Evolutionary conservation across 2,329 filamentous ascomycete species (phyloP), one percentile per base, ranked within the genome.

Genomic region (Epichloe typhina): DNA sequence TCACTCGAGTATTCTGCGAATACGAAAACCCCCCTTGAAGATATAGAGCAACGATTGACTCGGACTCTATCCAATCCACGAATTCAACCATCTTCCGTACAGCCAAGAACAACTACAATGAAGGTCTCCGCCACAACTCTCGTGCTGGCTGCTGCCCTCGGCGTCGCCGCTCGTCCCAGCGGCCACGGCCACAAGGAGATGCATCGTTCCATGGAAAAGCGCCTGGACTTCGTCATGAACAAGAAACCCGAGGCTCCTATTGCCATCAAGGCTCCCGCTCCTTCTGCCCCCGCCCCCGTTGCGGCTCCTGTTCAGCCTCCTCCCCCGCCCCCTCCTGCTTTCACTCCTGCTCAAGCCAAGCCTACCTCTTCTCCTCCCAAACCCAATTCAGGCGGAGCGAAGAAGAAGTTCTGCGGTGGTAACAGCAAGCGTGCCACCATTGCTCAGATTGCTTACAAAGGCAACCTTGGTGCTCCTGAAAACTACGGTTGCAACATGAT

Each of bases 401-500:
- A 61, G 52, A 52, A 58, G 52, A 51, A 58, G 15, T 70, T 70
- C 63, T 70, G 67, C 60, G 54, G 52, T 55, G 64, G 66, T 58
- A 54, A 53, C 54, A 52, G 51, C 53, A 75, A 77, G 70, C 70
- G 74, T 56, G 67, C 75, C 56, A 72, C 73, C 51, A 15, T 57
- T 39, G 66, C 64, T 51, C 59, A 77, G 55, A 74, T 77, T 55
- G 63, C 64, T 50, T 72, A 72, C 63, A 59, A 56, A 4, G 75
- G 75, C 57, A 77, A 78, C 67, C 62, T 62, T 13, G 75, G 75
- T 52, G 58, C 59, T 47, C 2, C 52, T 8, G 58, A 54, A 50
- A n/a, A 64, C 53, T 77, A 69, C 61, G 74, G 73, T 59, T 75
- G 73, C 72, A 78, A 78, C 71, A 63, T 76, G 47, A 71, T 73